Percentiles rank a stretch among this genome's conserved stretches.
phyloP scores from a whole-genome alignment of 1,139 yeast species.

The Pichia sp. region DNA sequence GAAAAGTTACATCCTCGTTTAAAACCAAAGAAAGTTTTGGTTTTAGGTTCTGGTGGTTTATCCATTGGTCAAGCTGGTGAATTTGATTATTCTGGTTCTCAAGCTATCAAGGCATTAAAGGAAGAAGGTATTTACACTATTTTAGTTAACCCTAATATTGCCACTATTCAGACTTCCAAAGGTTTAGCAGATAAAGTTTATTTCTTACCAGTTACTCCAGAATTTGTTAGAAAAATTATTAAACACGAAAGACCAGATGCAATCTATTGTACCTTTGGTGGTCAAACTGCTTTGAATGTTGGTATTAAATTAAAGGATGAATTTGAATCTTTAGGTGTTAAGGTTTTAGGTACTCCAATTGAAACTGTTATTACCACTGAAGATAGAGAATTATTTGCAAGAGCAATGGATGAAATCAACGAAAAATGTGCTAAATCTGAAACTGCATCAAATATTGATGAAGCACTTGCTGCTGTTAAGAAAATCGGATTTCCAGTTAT shows the following conservation, averaged over 20 bases:
- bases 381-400: constrained; percentile 93
- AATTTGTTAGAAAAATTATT: constrained; percentile 91
- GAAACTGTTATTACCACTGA: constrained; percentile 96
- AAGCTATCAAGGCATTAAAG: constrained; percentile 84
- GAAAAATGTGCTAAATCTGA: constrained; percentile 93
- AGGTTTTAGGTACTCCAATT: constrained; percentile 93
- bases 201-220: constrained; percentile 94
- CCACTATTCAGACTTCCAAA: constrained; percentile 96
- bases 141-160: constrained; percentile 94
- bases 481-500: constrained; percentile 93
- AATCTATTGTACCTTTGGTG: constrained; percentile 95
- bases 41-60: constrained; percentile 97
- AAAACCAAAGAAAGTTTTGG: constrained; percentile 87
- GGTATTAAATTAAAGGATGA: constrained; percentile 96
- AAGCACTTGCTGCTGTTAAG: constrained; percentile 79
- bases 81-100: constrained; percentile 94
- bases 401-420: constrained; percentile 88
- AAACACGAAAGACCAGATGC: constrained; percentile 96
- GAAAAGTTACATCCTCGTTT: constrained; percentile 68
- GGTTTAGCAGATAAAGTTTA: constrained; percentile 97
- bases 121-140: constrained; percentile 97
- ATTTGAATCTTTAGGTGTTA: constrained; percentile 84
- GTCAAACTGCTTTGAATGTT: constrained; percentile 94
- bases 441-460: constrained; percentile 73
- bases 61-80: constrained; percentile 99